phyloP scores from a whole-genome alignment of 2,329 filamentous ascomycete genomes.

The Beauveria bassiana region DNA sequence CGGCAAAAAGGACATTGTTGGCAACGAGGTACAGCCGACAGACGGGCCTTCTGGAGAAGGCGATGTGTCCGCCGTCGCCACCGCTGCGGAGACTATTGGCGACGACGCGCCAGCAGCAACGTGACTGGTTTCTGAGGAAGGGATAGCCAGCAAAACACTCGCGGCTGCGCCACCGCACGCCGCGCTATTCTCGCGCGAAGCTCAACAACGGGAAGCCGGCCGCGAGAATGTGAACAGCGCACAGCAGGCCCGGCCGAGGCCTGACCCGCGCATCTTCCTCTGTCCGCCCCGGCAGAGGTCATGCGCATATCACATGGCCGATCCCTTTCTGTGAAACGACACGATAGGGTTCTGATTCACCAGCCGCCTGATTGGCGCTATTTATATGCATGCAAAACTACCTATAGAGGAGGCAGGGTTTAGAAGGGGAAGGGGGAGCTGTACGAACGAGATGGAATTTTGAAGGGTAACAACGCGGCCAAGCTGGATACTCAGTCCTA shows the following conservation, averaged over 20 bases:
- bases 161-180: neutral
- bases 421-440: neutral
- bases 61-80: neutral
- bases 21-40: conserved; percentile 32
- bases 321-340: neutral
- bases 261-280: neutral
- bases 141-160: neutral
- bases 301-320: neutral
- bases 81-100: neutral
- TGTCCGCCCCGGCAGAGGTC: neutral
- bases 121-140: neutral
- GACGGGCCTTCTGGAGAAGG: conserved; percentile 12
- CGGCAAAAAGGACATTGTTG: conserved; percentile 35
- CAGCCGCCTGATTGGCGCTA: neutral
- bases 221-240: neutral
- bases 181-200: neutral
- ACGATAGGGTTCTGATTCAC: neutral
- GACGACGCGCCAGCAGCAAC: neutral
- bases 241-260: too few species aligned
- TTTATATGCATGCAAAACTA: neutral
- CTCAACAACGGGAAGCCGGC: too few species aligned
- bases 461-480: too few species aligned
- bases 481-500: neutral
- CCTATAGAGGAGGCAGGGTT: neutral
- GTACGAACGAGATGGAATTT: neutral